Base-by-base conservation (phyloP, 306 rosid genomes). In the Lathyrus tuberosus region DNA sequence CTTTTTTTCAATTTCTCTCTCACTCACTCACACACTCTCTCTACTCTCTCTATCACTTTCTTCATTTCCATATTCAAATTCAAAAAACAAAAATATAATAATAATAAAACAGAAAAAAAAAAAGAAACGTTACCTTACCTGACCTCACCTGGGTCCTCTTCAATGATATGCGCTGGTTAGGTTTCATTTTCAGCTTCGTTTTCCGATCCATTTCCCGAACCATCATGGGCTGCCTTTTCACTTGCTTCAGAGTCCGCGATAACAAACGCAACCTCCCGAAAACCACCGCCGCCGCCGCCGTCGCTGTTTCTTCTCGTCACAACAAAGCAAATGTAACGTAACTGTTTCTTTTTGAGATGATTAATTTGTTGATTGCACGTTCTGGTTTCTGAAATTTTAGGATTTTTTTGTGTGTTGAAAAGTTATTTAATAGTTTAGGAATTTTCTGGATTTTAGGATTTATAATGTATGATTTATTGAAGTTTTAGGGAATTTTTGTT, bases 141-240 rank as follows among this genome's bases (percentile, higher is more conserved):
- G n/a, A 73, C 77, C 65, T 44, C 14, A 26, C 24, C n/a, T 44
- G 47, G 33, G 57, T 58, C 67, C 28, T 56, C 62, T 5, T 26
- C 62, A 26, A 53, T 54, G 37, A 51, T 51, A 51, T 52, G 31
- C 16, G 17, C 70, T 75, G 79, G 53, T 59, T 83, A 37, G 84
- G 77, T 78, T 71, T 79, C 62, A 48, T 73, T 30, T 71, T 82
- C 73, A 66, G 82, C 62, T 87, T 89, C 75, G 70, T 89, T 38
- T 78, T 80, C 84, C 81, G 83, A 73, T 85, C 94, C 62, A 61
- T 82, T 64, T 65, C 84, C 42, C 71, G 73, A 63, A 81, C 86
- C 68, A 84, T 85, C 58, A 94, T 94, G 98, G 97, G 97, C 26
- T 90, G 98, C 83, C 88, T 88, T 82, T 79, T 94, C 63, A 78